Percentiles rank a stretch among this genome's conserved stretches.
Conservation (phyloP, 805 yeast species). For the Metschnikowia koreensis region DNA sequence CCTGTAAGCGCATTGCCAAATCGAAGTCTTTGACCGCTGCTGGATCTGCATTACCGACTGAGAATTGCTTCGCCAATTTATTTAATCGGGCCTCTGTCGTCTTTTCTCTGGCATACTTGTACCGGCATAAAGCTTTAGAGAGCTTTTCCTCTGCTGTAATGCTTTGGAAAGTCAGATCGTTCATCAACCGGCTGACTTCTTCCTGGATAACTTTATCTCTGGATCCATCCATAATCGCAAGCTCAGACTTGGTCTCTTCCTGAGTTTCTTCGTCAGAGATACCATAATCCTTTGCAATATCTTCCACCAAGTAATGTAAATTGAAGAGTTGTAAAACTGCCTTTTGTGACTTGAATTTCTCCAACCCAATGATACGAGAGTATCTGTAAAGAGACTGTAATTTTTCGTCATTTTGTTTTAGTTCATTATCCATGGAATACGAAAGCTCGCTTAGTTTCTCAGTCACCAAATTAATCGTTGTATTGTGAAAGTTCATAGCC, state of each 20-base stretch:
- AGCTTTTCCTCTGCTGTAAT: constrained; percentile 33
- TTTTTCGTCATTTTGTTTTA: constrained; percentile 35
- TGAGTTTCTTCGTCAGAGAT: constrained; percentile 7
- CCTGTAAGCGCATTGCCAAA: constrained; percentile 27
- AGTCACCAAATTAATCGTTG: constrained; percentile 33
- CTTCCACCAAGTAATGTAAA: constrained; percentile 33
- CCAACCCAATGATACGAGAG: constrained; percentile 22
- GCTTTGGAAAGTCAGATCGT: constrained; percentile 38
- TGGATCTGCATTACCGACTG: not conserved
- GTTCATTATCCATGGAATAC: constrained; percentile 37
- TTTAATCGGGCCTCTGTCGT: constrained; percentile 8
- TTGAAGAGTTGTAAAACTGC: constrained; percentile 28
- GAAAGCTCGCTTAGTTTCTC: constrained; percentile 41
- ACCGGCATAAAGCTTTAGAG: constrained; percentile 12
- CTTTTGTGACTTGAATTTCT: constrained; percentile 30
- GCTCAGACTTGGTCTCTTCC: constrained; percentile 9
- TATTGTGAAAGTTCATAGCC: constrained; percentile 33
- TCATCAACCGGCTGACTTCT: constrained; percentile 38
- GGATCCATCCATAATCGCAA: constrained; percentile 21
- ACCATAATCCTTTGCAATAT: constrained; percentile 19
- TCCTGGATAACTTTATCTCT: constrained; percentile 39
- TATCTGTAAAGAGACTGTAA: constrained; percentile 28
- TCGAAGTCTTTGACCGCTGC: constrained; percentile 15
- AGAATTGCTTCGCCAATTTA: not conserved
- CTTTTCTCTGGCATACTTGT: constrained; percentile 14